Conservation (phyloP, 768 basidiomycete genomes). For the Lepiota subincarnata region DNA sequence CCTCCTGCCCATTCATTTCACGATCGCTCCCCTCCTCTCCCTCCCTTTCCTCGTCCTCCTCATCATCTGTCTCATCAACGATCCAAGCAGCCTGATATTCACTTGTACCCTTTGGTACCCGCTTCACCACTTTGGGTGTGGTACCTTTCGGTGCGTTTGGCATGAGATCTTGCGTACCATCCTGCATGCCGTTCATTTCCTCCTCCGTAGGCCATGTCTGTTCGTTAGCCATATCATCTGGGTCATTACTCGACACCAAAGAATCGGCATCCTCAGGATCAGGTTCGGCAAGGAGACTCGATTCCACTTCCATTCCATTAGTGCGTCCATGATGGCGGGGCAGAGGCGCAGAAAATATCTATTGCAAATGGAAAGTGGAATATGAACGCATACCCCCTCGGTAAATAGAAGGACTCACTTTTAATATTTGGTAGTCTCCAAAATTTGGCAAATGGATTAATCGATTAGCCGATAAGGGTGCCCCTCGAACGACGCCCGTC, state of each 20-base stretch:
- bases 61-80: conserved; percentile 73
- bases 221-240: conserved; percentile 88
- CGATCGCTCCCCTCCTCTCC: conserved; percentile 39
- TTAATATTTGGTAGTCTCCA: conserved; percentile 84
- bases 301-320: conserved; percentile 64
- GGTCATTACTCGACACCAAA: conserved; percentile 80
- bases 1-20: conserved; percentile 43
- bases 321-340: conserved; percentile 33
- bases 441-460: conserved; percentile 83
- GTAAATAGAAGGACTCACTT: conserved; percentile 41
- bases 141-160: conserved; percentile 69
- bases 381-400: not conserved
- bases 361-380: conserved; percentile 4
- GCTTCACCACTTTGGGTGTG: conserved; percentile 75
- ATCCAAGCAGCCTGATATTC: conserved; percentile 98
- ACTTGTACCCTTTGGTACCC: conserved; percentile 92
- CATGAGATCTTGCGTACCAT: conserved; percentile 30
- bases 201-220: conserved; percentile 99
- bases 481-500: conserved; percentile 83
- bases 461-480: conserved; percentile 71
- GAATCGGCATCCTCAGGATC: conserved; percentile 71
- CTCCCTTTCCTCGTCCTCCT: conserved; percentile 43
- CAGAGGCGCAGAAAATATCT: conserved; percentile 71
- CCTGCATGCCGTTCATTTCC: conserved; percentile 61
- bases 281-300: conserved; percentile 61